Evolutionary conservation across 768 basidiomycete genomes (phyloP).

Genomic region (Piloderma croceum): DNA sequence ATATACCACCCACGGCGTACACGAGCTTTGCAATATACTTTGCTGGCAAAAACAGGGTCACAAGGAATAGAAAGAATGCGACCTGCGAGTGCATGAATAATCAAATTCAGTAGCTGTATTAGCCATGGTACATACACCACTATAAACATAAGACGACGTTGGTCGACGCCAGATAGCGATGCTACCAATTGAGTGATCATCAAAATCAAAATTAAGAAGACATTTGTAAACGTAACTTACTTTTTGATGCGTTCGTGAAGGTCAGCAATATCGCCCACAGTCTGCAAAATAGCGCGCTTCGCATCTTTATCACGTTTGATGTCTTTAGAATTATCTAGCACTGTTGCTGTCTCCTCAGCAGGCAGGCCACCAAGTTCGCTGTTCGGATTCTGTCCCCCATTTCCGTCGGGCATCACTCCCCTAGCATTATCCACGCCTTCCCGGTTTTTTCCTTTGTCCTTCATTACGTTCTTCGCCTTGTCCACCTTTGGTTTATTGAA

Average conservation of each 20-base stretch:
- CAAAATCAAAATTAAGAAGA: conserved; percentile 3
- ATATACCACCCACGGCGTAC: conserved; percentile 41
- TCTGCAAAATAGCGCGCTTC: conserved; percentile 36
- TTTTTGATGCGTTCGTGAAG: conserved; percentile 61
- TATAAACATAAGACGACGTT: conserved; percentile 43
- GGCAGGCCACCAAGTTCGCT: not conserved
- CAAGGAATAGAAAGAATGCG: conserved; percentile 32
- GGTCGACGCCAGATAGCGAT: conserved; percentile 66
- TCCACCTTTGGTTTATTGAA: conserved; percentile 33
- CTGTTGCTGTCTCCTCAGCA: conserved; percentile 16
- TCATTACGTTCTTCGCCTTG: conserved; percentile 23
- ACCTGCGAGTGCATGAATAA: conserved; percentile 26
- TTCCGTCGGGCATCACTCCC: conserved; percentile 9
- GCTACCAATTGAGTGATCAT: conserved; percentile 27
- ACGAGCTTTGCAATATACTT: conserved; percentile 43
- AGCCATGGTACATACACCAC: conserved; percentile 33
- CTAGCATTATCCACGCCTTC: conserved; percentile 1
- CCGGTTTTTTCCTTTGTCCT: conserved; percentile 12
- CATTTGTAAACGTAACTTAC: no score
- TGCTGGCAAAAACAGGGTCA: conserved; percentile 43
- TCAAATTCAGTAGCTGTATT: not conserved
- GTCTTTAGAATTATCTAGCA: conserved; percentile 30
- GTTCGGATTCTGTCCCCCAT: conserved; percentile 5
- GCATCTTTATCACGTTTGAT: conserved; percentile 34
- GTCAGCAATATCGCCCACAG: conserved; percentile 48